Base-by-base conservation (phyloP, 2,329 filamentous ascomycete genomes). In the Berkeleyomyces basicola region DNA sequence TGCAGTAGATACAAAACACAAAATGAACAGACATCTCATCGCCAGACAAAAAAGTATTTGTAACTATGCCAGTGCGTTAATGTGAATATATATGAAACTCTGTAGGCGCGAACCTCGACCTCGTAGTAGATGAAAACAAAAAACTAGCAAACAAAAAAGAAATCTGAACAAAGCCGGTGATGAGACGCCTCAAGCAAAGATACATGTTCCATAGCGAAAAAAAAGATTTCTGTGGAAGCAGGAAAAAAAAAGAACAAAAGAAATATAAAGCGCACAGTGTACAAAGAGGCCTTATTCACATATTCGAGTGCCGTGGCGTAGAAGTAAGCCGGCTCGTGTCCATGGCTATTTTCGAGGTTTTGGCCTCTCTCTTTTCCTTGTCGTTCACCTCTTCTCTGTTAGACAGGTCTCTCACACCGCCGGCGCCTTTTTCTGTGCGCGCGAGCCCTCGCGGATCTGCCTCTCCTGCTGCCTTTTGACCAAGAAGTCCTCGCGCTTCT, bases 371-470 rank as follows among this genome's bases (percentile, higher is more conserved):
- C n/a, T 3, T 39, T 9, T 16, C 36, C 11, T 33, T 23, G 16
- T 31, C 23, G 3, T 11, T 23, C 23, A 14, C 10, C 49, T 23
- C 49, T 9, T 37, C 11, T 51, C 47, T 11, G 7, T 11, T 42
- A 7, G 40, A 7, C 11, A 7, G 40, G 7, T 7, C 40, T 7
- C 42, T 53, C 23, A 43, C n/a, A 46, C 11, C 31, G 46, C 62
- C 31, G 47, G 42, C 7, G 76, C 72, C 42, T 79, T 77, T 66
- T 79, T 77, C n/a, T 37, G n/a, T 47, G 37, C 59, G 16, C 49
- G 47, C 11, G 60, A 53, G 31, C 55, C 47, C 44, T 59, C 33
- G n/a, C 46, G 57, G 11, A 59, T 49, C 37, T 64, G 58, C 16
- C 43, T 58, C 49, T 64, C 49, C 36, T 64, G 62, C 36, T 61